phyloP scores from a whole-genome alignment of 495 filamentous ascomycete genomes.

The Jackrogersella minutella region DNA sequence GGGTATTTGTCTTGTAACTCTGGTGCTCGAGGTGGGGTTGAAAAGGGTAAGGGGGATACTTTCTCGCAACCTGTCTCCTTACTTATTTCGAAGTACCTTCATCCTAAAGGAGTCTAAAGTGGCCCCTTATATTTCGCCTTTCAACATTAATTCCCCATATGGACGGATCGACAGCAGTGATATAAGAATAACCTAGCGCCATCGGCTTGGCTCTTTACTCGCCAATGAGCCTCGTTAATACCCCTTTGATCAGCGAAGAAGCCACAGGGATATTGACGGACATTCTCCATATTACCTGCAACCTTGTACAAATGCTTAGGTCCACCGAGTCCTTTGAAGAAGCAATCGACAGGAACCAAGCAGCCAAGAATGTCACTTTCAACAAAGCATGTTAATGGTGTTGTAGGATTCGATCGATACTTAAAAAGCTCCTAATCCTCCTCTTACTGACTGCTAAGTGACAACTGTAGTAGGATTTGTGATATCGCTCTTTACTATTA shows the following conservation, averaged over 20 bases:
- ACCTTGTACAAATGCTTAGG: constrained; percentile 27
- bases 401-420: constrained; percentile 8
- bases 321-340: constrained; percentile 27
- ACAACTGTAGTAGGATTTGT: neutral
- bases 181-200: constrained; percentile 32
- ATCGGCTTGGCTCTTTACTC: constrained; percentile 35
- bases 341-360: constrained; percentile 35
- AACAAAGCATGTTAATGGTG: constrained; percentile 8
- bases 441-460: neutral
- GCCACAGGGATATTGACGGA: constrained; percentile 33
- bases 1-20: constrained; percentile 2
- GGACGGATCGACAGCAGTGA: constrained; percentile 29
- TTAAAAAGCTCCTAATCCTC: constrained; percentile 16
- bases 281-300: constrained; percentile 37
- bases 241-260: constrained; percentile 33
- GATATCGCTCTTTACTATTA: neutral
- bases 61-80: constrained; percentile 1
- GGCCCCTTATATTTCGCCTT: constrained; percentile 37
- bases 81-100: constrained; percentile 4
- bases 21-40: neutral
- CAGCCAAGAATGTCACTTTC: constrained; percentile 21
- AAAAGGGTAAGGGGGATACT: neutral
- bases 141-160: constrained; percentile 19
- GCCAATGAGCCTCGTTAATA: constrained; percentile 28
- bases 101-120: constrained; percentile 12